Conservation (phyloP, 495 filamentous ascomycete species). For the Letharia lupina region DNA sequence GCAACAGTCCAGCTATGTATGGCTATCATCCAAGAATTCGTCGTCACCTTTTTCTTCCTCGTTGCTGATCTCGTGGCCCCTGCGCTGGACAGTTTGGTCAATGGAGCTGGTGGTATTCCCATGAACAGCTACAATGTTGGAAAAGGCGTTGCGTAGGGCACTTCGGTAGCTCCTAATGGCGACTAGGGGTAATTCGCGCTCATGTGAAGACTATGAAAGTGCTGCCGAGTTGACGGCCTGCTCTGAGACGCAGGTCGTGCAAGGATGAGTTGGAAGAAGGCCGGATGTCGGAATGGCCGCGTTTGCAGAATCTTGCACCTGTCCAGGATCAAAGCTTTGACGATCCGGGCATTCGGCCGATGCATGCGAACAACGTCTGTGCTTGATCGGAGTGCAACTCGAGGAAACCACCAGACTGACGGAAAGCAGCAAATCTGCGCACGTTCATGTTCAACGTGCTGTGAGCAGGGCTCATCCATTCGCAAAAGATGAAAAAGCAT, state of each 20-base stretch:
- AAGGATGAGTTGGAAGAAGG: not conserved
- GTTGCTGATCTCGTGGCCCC: not conserved
- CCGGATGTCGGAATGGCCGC: not conserved
- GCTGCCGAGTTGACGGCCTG: not conserved
- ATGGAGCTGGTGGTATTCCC: too few species aligned
- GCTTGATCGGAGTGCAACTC: not conserved
- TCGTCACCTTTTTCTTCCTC: constrained; percentile 12
- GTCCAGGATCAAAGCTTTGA: not conserved
- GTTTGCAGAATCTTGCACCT: not conserved
- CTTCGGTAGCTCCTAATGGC: not conserved
- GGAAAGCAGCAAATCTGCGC: not conserved
- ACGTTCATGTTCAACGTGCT: not conserved
- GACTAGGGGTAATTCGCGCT: not conserved
- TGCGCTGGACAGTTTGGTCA: not conserved
- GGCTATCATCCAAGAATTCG: constrained; percentile 17
- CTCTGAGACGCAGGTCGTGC: not conserved
- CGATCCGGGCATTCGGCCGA: not conserved
- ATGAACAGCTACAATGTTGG: too few species aligned
- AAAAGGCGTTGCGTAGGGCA: not conserved
- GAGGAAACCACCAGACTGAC: not conserved
- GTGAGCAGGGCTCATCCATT: not conserved
- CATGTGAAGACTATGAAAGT: not conserved
- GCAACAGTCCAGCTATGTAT: constrained; percentile 13
- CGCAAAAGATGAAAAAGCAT: not conserved
- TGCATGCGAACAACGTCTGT: not conserved